phyloP scores from a whole-genome alignment of 331 rosid genomes.

The Stylosanthes scabra region DNA sequence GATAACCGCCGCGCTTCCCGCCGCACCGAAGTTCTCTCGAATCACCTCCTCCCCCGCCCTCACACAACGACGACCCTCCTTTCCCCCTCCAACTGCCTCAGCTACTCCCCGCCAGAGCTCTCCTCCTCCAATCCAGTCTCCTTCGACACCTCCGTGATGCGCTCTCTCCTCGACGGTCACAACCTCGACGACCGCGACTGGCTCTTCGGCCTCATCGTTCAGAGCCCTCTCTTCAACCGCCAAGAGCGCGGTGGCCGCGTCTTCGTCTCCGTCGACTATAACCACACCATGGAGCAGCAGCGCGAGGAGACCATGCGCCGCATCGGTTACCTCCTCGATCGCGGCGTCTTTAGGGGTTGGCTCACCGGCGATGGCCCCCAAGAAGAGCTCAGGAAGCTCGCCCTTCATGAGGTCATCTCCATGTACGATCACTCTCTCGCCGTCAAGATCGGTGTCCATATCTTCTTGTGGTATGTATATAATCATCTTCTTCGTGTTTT shows the following conservation, averaged over 20 bases:
- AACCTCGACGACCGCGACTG: constrained; percentile 77
- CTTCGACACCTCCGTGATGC: constrained; percentile 70
- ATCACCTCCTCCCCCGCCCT: constrained; percentile 31
- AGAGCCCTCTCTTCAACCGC: constrained; percentile 77
- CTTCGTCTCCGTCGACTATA: constrained; percentile 75
- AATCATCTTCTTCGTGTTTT: no score
- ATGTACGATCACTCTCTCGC: constrained; percentile 84
- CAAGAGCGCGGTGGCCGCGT: constrained; percentile 51
- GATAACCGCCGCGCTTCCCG: constrained; percentile 24
- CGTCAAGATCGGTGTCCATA: constrained; percentile 82
- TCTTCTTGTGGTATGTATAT: constrained; percentile 65
- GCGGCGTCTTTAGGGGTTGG: constrained; percentile 76
- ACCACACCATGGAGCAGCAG: constrained; percentile 89
- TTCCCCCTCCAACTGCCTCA: constrained; percentile 6
- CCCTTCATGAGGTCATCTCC: constrained; percentile 61
- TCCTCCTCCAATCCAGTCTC: constrained; percentile 14
- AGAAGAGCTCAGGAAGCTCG: constrained; percentile 65
- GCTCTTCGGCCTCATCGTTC: constrained; percentile 63
- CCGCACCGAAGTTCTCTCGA: constrained; percentile 27
- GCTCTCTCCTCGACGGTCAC: constrained; percentile 69
- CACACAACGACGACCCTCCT: background rate
- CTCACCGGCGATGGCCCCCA: constrained; percentile 58
- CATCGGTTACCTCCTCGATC: constrained; percentile 62
- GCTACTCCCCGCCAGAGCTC: constrained; percentile 42
- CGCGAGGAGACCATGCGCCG: constrained; percentile 82